phyloP scores from a whole-genome alignment of 1,139 yeast species.

The Candida glucosophila region DNA sequence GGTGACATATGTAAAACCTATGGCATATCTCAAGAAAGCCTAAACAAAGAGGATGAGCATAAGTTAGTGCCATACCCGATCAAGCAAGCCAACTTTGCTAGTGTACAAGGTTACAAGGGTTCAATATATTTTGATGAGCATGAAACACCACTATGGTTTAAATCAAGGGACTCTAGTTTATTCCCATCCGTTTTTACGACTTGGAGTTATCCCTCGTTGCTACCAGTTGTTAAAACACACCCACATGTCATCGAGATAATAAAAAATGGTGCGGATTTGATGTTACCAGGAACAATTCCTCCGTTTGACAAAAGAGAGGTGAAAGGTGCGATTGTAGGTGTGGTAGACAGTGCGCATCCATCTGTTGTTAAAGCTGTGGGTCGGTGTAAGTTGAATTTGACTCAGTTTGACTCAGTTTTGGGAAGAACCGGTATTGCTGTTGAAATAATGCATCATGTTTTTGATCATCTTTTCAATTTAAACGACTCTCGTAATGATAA shows the following conservation, averaged over 20 bases:
- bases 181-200: slow-evolving; percentile 68
- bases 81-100: slow-evolving; percentile 59
- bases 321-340: slow-evolving; percentile 59
- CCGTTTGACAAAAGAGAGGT: slow-evolving; percentile 51
- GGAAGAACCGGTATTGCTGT: slow-evolving; percentile 67
- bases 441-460: slow-evolving; percentile 42
- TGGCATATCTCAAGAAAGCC: slow-evolving; percentile 32
- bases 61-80: slow-evolving; percentile 50
- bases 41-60: slow-evolving; percentile 39
- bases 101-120: slow-evolving; percentile 49
- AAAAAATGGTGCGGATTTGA: slow-evolving; percentile 75
- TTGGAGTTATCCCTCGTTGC: slow-evolving; percentile 59
- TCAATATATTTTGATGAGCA: slow-evolving; percentile 55
- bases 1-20: slow-evolving; percentile 38
- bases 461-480: slow-evolving; percentile 44
- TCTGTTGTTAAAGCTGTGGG: slow-evolving; percentile 73
- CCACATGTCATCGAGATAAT: slow-evolving; percentile 58
- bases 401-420: slow-evolving; percentile 30
- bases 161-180: slow-evolving; percentile 43
- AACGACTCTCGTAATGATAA: no score
- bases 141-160: slow-evolving; percentile 69
- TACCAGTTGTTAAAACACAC: slow-evolving; percentile 68
- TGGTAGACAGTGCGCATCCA: slow-evolving; percentile 54
- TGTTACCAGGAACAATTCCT: slow-evolving; percentile 84
- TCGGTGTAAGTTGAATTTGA: slow-evolving; percentile 44